Evolutionary conservation across 345 rosid genomes (phyloP), one percentile per base, ranked within the genome.

Genomic region (Syzygium jambos): DNA sequence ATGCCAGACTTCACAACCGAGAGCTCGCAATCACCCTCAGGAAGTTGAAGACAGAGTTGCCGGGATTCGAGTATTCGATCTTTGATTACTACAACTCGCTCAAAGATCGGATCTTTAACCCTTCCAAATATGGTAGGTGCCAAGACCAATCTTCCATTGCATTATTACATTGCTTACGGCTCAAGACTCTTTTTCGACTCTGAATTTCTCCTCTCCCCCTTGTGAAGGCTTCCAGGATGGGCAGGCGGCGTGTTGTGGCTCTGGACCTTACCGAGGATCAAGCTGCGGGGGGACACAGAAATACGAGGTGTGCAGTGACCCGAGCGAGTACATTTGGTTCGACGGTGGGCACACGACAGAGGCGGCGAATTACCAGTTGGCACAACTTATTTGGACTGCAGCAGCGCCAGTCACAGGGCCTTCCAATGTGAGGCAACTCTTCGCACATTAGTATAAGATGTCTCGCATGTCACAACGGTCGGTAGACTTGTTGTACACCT

Each of bases 61-160:
- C 90, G 0, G 89, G 91, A 87, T 88, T 92, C 51, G 87, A 84
- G 57, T 88, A 90, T 52, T 82, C 88, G 4, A 89, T 89, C 21
- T 88, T 87, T 11, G 89, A 91, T 85, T 89, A 84, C 63, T 89
- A 87, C 86, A 65, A 56, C 38, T 46, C 89, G 2, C 87, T 88
- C 65, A 38, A 17, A 11, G 77, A 88, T 25, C 57, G 89, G 80
- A 85, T 88, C 84, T 9, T 30, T 9, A 87, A 84, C 34, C 52
- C 89, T 27, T 51, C 86, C 14, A 52, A 87, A 61, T 63, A 84
- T n/a, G 86, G 88, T 87, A 87, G 14, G 23, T 30, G 23, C 52
- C 56, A 19, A 21, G 65, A 29, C 49, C 57, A 22, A 17, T 46
- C 21, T 25, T 63, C 87, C 82, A 57, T 25, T 27, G 30, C 77